Base-by-base conservation (phyloP, 805 yeast species). In the Wickerhamomyces bovis region DNA sequence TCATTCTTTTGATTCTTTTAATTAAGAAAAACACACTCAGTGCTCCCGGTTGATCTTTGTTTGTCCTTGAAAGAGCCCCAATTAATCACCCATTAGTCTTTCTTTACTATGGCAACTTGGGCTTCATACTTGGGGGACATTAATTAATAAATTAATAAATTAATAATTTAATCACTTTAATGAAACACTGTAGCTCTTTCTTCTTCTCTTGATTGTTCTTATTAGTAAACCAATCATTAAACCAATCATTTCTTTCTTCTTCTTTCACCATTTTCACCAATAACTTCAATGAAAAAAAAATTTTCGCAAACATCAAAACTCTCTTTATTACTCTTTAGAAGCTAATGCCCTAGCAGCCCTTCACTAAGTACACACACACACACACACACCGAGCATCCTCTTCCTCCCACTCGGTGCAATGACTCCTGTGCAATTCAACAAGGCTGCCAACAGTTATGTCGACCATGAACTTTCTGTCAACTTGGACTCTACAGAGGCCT, bases 401-500 rank as follows among this genome's bases (percentile, higher is more conserved):
- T n/a, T 30, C 35, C 53, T 50, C 53, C 53, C 51, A 50, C 53
- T 50, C 53, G 53, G 53, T 50, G 53, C 38, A 25, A 57, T 56
- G 58, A 61, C 70, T 51, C 70, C 71, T 38, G 55, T 68, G 38
- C 59, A 63, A n/a, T 59, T 54, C 48, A 54, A 62, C 45, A 67
- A 62, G 25, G 60, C 64, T 19, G 68, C 69, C 47, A 76, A 73
- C 56, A 62, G 75, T 19, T 81, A 74, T 61, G 80, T 89, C 57
- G 90, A 90, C 66, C 92, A 85, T 64, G 87, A 83, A 50, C 71
- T 87, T 43, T 83, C 95, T 9, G 82, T 81, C 40, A 76, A 78
- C 50, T 71, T 90, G 53, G 97, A 90, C 68, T 89, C 97, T 18
- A 75, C 95, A 13, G 85, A 81, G 61, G 96, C 97, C 2, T 92